Evolutionary conservation across 1,284 basidiomycete genomes (phyloP).

Genomic region (Ceratobasidium sp.): DNA sequence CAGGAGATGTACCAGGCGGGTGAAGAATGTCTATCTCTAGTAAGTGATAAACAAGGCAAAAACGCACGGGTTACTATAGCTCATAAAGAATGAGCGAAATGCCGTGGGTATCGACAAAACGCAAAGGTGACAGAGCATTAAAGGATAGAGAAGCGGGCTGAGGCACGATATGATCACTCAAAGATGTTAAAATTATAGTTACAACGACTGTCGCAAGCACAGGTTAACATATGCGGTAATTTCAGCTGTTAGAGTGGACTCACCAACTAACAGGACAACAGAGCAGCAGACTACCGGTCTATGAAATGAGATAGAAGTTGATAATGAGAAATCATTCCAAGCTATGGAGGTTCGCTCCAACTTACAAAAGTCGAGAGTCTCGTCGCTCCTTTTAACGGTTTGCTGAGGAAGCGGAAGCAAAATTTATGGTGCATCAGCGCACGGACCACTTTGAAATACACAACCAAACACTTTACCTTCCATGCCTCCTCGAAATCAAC

Average conservation of each 20-base stretch:
- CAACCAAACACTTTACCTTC: constrained; percentile 77
- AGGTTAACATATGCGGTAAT: constrained; percentile 33
- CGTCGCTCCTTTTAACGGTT: constrained; percentile 93
- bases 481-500: constrained; percentile 98
- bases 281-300: constrained; percentile 49
- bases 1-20: constrained; percentile 64
- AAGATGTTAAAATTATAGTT: constrained; percentile 29
- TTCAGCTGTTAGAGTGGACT: background rate
- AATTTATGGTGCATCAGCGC: constrained; percentile 45
- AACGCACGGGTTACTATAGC: constrained; percentile 68
- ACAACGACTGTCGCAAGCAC: constrained; percentile 12
- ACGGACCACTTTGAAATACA: constrained; percentile 52
- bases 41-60: constrained; percentile 60
- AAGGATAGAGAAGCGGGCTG: constrained; percentile 32
- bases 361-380: constrained; percentile 96
- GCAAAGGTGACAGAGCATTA: constrained; percentile 76
- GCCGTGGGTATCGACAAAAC: constrained; percentile 70
- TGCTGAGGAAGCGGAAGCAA: constrained; percentile 63
- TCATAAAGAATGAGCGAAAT: constrained; percentile 84
- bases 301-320: constrained; percentile 27
- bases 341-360: constrained; percentile 46
- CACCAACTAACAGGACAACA: constrained; percentile 50
- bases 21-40: constrained; percentile 63
- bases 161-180: constrained; percentile 34
- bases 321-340: constrained; percentile 13